Percentiles rank a stretch among this genome's conserved stretches.
Evolutionary conservation across 208 protist genomes (phyloP).

Genomic region (Strigomonas culicis): DNA sequence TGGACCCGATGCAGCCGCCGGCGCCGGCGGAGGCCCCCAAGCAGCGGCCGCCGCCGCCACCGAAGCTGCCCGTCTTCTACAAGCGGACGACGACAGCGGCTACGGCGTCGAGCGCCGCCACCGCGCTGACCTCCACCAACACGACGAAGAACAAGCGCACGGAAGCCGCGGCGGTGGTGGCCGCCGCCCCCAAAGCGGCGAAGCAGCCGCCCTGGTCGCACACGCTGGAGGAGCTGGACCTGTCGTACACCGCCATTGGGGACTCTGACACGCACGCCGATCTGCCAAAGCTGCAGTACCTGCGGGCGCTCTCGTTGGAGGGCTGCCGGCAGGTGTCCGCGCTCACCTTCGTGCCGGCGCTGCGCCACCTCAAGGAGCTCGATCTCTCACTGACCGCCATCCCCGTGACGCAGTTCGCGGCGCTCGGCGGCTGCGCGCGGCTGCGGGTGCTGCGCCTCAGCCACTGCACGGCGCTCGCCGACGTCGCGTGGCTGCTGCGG

Average conservation of each 20-base stretch:
- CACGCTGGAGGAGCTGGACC: conserved; percentile 41
- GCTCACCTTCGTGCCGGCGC: conserved; percentile 27
- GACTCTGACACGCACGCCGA: conserved; percentile 32
- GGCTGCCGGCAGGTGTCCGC: conserved; percentile 36
- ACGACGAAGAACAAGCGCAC: too few species aligned
- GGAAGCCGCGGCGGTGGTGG: too few species aligned
- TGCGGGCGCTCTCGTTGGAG: conserved; percentile 44
- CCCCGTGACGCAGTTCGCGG: conserved; percentile 19
- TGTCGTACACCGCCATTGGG: conserved; percentile 48
- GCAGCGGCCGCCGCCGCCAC: too few species aligned
- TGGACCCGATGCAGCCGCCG: too few species aligned
- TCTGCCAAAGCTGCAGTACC: conserved; percentile 28
- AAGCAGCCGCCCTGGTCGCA: conserved; percentile 20
- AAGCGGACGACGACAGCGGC: too few species aligned
- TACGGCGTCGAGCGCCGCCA: too few species aligned
- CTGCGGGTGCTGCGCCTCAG: conserved; percentile 45
- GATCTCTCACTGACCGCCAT: conserved; percentile 41
- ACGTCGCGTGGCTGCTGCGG: conserved; percentile 24
- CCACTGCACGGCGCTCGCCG: conserved; percentile 24
- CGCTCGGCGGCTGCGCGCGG: conserved; percentile 27
- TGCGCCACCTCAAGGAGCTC: conserved; percentile 30
- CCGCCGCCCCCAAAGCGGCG: too few species aligned
- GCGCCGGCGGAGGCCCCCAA: too few species aligned
- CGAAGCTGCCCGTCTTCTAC: too few species aligned
- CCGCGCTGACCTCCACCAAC: too few species aligned